A percentile compares a stretch with the other conserved stretches of the same genome.
Evolutionary conservation across 2,329 filamentous ascomycete species (phyloP).

Genomic region (Coniochaeta sp.): DNA sequence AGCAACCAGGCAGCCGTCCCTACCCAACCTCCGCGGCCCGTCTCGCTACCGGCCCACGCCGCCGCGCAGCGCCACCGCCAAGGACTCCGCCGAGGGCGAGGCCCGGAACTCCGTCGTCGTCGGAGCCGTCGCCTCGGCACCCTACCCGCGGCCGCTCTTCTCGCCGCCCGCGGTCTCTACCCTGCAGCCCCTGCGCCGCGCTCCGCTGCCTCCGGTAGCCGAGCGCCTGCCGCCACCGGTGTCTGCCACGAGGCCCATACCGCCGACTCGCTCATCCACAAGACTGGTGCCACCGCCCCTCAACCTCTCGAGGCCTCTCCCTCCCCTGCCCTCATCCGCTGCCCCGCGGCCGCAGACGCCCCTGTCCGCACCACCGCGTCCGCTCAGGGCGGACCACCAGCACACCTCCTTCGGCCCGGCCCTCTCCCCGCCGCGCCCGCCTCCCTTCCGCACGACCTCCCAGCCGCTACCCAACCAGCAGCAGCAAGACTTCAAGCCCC

Average conservation of each 20-base stretch:
- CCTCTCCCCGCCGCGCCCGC: background rate
- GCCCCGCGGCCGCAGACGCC: background rate
- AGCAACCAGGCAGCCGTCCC: background rate
- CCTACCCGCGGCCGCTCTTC: background rate
- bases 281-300: background rate
- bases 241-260: background rate
- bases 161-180: background rate
- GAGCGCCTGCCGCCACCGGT: background rate
- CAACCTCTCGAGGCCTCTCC: background rate
- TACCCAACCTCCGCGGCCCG: background rate
- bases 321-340: background rate
- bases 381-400: background rate
- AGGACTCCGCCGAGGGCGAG: background rate
- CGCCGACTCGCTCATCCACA: background rate
- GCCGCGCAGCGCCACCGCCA: background rate
- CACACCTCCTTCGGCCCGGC: background rate
- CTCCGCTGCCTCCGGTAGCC: background rate
- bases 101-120: background rate
- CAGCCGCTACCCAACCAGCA: background rate
- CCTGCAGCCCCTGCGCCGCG: background rate
- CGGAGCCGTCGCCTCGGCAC: background rate
- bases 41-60: background rate
- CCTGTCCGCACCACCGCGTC: background rate
- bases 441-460: background rate
- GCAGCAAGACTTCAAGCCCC: background rate